These are phyloP conservation scores for Tricholoma bakamatsutake DNA, from an alignment of 768 basidiomycete species.

Conservation along the genomic window DNA sequence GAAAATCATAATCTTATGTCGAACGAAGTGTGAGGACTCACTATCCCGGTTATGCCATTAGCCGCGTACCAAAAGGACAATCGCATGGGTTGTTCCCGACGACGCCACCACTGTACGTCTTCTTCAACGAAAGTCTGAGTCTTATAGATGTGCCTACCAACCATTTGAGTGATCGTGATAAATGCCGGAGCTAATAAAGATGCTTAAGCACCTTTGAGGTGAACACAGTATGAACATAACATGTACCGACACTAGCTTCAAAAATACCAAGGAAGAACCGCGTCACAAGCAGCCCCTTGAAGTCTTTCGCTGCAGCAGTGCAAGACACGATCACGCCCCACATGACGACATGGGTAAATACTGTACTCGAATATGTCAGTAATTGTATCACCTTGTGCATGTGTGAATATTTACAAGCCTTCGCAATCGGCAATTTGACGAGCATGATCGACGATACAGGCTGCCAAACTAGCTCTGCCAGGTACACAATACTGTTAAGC, in stretches of 20 bases:
- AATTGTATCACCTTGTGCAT: background rate
- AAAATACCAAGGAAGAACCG: conserved; percentile 42
- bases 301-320: conserved; percentile 33
- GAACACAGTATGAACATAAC: background rate
- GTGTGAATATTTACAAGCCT: conserved; percentile 24
- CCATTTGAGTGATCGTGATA: conserved; percentile 43
- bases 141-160: background rate
- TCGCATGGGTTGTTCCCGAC: conserved; percentile 40
- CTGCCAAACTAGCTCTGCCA: conserved; percentile 39
- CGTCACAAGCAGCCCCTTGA: conserved; percentile 32
- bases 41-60: conserved; percentile 36
- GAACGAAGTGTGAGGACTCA: conserved; percentile 8
- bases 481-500: conserved; percentile 38
- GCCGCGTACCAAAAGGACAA: conserved; percentile 37
- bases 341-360: conserved; percentile 34
- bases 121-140: background rate
- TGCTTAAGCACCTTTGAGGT: background rate
- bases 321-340: conserved; percentile 37
- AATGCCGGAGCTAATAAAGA: conserved; percentile 34
- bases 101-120: conserved; percentile 35
- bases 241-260: conserved; percentile 38
- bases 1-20: background rate
- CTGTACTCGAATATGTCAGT: conserved; percentile 2
- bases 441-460: conserved; percentile 36
- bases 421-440: conserved; percentile 34